Conservation (phyloP, 2,329 filamentous ascomycete species). For the Alternaria conjuncta region DNA sequence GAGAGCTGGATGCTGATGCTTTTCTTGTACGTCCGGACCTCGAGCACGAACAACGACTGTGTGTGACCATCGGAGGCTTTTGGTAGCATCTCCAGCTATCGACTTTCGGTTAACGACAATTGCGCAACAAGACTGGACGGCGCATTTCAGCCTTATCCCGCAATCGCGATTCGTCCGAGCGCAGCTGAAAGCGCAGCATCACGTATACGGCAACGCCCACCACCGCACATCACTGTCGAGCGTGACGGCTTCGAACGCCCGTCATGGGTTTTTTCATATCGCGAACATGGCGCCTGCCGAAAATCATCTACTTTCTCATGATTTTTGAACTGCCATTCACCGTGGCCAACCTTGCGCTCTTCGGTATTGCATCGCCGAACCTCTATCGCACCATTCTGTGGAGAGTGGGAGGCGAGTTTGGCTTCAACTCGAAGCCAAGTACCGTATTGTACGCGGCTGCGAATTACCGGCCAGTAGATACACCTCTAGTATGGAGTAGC, state of each 20-base stretch:
- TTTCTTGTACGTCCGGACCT: conserved; percentile 7
- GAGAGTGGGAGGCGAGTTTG: conserved; percentile 72
- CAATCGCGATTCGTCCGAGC: conserved; percentile 8
- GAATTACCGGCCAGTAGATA: conserved; percentile 67
- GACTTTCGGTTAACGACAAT: not conserved
- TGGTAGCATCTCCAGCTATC: not conserved
- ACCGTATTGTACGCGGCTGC: conserved; percentile 75
- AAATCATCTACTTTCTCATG: conserved; percentile 64
- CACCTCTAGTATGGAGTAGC: conserved; percentile 75
- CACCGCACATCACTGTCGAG: not conserved
- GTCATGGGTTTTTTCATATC: conserved; percentile 58
- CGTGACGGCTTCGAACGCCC: not conserved
- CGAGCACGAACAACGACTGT: conserved; percentile 13
- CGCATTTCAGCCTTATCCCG: conserved; percentile 6
- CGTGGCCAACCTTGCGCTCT: conserved; percentile 71
- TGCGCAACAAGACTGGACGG: not conserved
- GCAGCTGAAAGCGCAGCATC: conserved; percentile 8
- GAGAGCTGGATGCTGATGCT: conserved; percentile 8
- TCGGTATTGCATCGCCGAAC: conserved; percentile 75
- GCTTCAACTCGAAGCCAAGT: conserved; percentile 76
- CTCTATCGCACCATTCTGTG: conserved; percentile 75
- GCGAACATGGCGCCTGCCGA: conserved; percentile 61
- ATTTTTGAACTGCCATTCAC: conserved; percentile 69
- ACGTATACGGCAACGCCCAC: not conserved
- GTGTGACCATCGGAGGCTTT: conserved; percentile 14